Conservation (phyloP, 176 grass and related monocot species). For the Luzula sylvatica region DNA sequence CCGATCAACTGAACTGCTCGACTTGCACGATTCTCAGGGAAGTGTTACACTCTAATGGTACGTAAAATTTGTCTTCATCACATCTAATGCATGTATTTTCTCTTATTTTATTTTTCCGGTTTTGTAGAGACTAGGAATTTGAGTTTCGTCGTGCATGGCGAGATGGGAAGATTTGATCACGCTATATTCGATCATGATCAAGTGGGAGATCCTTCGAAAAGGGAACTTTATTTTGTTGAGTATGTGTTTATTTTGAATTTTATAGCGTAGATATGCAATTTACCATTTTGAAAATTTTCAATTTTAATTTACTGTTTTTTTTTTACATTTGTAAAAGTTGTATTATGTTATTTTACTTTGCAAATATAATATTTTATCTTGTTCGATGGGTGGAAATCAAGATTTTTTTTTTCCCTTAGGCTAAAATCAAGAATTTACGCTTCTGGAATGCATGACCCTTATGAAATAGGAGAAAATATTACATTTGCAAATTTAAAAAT, state of each 20-base stretch:
- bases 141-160: conserved; percentile 21
- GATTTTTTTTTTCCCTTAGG: no score
- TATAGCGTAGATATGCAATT: no score
- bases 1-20: conserved; percentile 17
- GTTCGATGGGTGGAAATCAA: no score
- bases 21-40: conserved; percentile 7
- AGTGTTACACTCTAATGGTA: conserved; percentile 20
- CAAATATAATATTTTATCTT: neutral
- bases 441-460: no score
- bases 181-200: conserved; percentile 20
- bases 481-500: neutral
- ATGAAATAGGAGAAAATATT: no score
- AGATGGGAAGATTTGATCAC: conserved; percentile 7
- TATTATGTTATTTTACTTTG: neutral
- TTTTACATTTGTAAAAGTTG: neutral
- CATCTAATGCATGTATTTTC: no score
- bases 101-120: neutral
- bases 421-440: no score
- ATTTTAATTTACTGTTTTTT: neutral
- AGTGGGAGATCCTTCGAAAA: neutral
- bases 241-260: neutral
- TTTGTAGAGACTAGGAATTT: neutral
- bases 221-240: conserved; percentile 19
- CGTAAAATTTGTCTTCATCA: neutral
- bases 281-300: no score